Base-by-base conservation (phyloP, 176 grass and related monocot genomes). In the Alopecurus myosuroides region DNA sequence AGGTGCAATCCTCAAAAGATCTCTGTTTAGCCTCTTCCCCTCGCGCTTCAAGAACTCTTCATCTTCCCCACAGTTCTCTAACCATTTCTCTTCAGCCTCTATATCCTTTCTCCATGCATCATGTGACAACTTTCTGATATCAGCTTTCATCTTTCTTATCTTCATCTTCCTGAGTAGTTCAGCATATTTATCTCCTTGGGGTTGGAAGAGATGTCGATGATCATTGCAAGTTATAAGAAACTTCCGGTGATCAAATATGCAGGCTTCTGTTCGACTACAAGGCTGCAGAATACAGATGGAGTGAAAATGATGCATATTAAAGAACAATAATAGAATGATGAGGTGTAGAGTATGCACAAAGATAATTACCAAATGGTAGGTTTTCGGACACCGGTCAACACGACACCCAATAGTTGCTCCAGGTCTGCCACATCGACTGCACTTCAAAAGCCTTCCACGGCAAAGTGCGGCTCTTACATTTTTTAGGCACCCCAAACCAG, bases 21-120 rank as follows among this genome's bases (percentile, higher is more conserved):
- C 97, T 83, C 97, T 87, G 78, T 94, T 94, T 80, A 98, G 88
- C 67, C 97, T 88, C 78, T 88, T 98, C 33, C 89, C 92, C 88
- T 98, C 97, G 33, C 93, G 85, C 88, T 95, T 98, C 77, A 98
- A 88, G 85, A 98, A 98, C 80, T 98, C 97, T 75, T 98, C 97
- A 76, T 98, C 93, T 85, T 98, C 97, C 37, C 97, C 97, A 18
- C 96, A 98, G 77, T 98, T 98, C 76, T 98, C 97, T 23, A 98
- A 90, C 93, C 93, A 98, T 87, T 96, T 98, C 81, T 98, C 97
- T 86, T 98, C 97, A 79, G 89, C 89, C 29, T 98, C 97, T 80
- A 83, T 78, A 57, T 98, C 97, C 78, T 92, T 94, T 84, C 87
- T 95, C 82, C 89, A 91, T 9, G 93, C 83, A 84, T 98, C 97